Evolutionary conservation across 2,329 filamentous ascomycete species (phyloP), one percentile per base, ranked within the genome.

Genomic region (Fusarium proliferatum): DNA sequence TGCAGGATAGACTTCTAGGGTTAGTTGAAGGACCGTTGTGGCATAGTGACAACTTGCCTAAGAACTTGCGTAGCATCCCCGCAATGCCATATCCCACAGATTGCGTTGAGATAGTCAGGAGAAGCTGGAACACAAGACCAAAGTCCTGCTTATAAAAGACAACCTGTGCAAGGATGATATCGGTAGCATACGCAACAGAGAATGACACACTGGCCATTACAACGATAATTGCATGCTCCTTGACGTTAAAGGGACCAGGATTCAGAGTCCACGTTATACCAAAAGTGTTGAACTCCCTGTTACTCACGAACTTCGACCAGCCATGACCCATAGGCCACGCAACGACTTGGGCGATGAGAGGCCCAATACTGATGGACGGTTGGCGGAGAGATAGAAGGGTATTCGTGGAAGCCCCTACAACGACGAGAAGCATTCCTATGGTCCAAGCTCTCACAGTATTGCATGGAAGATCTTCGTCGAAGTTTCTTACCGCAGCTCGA

Each of bases 141-240:
- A 93, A 93, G 66, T 91, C 84, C 75, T 93, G 88, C 79, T 91
- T 90, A 79, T 94, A 94, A 76, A 94, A 94, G 21, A 91, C 87
- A 23, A 89, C 83, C 81, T 94, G 92, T 1, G 92, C 92, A 5
- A 94, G 84, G 49, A 95, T 88, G 36, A 94, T 91, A 73, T 94
- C 92, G 2, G 92, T 94, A 2, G 92, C 91, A 75, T 94, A 94
- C 7, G 92, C 91, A 10, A 87, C 90, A 56, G 84, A 91, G 72
- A 93, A 93, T 9, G 91, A 90, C 10, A 93, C 91, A 78, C 92
- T 90, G 21, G 93, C 91, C 89, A 92, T 92, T 73, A 92, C 88
- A 23, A 90, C 88, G 64, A 93, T 92, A 68, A 93, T 87, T 46
- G 89, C 83, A 78, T 93, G 91, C 77, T 93, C 91, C 80, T 93